Percentiles rank a stretch among this genome's conserved stretches.
Conservation (phyloP, 1,139 yeast species). For the Yamadazyma sp. region DNA sequence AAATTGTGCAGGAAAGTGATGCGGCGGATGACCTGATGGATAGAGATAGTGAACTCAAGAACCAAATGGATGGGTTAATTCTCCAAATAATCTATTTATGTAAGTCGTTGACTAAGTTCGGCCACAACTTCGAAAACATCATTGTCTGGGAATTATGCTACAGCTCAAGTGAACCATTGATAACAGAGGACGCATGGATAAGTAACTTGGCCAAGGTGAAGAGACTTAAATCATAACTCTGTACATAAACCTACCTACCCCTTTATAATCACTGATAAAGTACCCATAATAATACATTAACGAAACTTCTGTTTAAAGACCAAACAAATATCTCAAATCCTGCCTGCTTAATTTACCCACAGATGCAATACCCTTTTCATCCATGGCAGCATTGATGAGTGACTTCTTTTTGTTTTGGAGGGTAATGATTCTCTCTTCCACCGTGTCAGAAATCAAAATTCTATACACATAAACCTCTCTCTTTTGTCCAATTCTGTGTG, state of each 20-base stretch:
- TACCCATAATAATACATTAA: background rate
- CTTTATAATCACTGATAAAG: background rate
- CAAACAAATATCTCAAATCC: slow-evolving; percentile 80
- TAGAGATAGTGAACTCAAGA: slow-evolving; percentile 33
- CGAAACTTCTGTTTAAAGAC: slow-evolving; percentile 32
- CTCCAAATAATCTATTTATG: slow-evolving; percentile 77
- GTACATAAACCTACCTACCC: slow-evolving; percentile 1
- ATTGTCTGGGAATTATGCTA: slow-evolving; percentile 40
- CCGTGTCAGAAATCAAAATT: slow-evolving; percentile 62
- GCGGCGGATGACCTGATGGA: slow-evolving; percentile 17
- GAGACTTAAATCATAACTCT: slow-evolving; percentile 26
- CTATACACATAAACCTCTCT: slow-evolving; percentile 73
- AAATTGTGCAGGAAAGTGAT: slow-evolving; percentile 14
- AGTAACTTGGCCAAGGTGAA: slow-evolving; percentile 37
- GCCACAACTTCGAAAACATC: slow-evolving; percentile 61
- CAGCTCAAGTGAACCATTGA: slow-evolving; percentile 16
- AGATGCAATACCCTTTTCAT: slow-evolving; percentile 67
- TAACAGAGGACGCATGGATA: slow-evolving; percentile 37
- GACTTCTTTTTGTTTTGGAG: slow-evolving; percentile 74
- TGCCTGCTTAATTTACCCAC: slow-evolving; percentile 65
- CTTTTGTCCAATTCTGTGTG: slow-evolving; percentile 88
- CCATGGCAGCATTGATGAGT: slow-evolving; percentile 73
- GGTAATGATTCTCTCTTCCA: slow-evolving; percentile 82
- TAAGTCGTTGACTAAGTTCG: slow-evolving; percentile 67
- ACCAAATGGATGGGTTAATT: slow-evolving; percentile 60